phyloP scores from a whole-genome alignment of 176 grass and related monocot species.

The Eleusine coracana region DNA sequence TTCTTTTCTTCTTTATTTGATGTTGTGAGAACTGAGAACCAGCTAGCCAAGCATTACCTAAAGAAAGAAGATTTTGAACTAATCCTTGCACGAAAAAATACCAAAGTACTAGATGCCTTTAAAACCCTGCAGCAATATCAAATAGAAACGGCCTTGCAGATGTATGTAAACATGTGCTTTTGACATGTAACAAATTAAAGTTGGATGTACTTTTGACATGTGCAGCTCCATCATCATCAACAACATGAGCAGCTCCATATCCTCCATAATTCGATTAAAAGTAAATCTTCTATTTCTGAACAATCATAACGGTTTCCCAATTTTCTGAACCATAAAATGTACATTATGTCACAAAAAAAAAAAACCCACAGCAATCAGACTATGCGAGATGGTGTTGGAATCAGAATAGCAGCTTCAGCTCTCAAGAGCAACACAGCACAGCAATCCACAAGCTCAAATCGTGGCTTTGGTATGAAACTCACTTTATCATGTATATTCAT shows the following conservation, averaged over 20 bases:
- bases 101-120: neutral
- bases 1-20: neutral
- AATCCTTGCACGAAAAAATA: neutral
- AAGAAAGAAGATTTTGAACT: neutral
- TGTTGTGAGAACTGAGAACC: neutral
- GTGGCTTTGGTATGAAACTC: constrained; percentile 12
- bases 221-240: too few relatives aligned
- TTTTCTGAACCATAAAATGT: neutral
- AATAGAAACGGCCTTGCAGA: too few relatives aligned
- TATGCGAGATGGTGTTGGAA: too few relatives aligned
- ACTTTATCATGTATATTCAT: neutral
- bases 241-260: too few relatives aligned
- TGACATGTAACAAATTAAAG: too few relatives aligned
- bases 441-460: neutral
- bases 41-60: neutral
- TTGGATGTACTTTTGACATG: too few relatives aligned
- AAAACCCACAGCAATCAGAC: too few relatives aligned
- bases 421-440: neutral
- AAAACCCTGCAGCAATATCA: neutral
- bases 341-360: too few relatives aligned
- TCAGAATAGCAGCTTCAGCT: neutral
- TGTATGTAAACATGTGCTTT: too few relatives aligned
- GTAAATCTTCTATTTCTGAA: neutral
- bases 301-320: neutral
- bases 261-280: too few relatives aligned